Evolutionary conservation across 441 rosid species (phyloP).

Genomic region (Corymbia citriodora): DNA sequence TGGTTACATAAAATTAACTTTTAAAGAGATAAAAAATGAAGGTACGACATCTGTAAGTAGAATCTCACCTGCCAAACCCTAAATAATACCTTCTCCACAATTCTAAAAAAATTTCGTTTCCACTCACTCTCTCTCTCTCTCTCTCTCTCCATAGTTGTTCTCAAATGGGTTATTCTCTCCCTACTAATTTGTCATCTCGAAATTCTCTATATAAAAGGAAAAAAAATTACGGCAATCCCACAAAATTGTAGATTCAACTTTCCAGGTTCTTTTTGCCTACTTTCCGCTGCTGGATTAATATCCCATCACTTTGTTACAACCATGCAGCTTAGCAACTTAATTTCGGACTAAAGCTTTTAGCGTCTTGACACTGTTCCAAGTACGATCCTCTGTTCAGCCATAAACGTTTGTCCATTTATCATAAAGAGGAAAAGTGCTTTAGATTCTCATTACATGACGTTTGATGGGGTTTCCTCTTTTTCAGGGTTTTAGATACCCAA

Average conservation of each 20-base stretch:
- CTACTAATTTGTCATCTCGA: background rate
- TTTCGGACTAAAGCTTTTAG: background rate
- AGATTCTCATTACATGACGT: background rate
- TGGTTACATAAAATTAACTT: background rate
- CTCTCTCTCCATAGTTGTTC: background rate
- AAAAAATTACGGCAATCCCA: background rate
- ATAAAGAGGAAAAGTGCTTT: background rate
- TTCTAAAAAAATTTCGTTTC: background rate
- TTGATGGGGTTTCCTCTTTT: background rate
- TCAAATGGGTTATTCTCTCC: background rate
- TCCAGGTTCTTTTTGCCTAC: background rate
- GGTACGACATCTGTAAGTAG: background rate
- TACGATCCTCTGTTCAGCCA: background rate
- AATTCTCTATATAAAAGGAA: background rate
- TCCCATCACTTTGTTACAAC: background rate
- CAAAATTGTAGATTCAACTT: background rate
- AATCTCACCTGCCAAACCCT: background rate
- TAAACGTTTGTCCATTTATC: background rate
- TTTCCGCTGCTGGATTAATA: background rate
- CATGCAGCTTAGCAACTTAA: background rate
- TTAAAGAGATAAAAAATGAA: too few relatives aligned
- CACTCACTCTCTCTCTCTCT: background rate
- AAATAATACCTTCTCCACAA: background rate
- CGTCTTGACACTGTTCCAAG: fast-evolving
- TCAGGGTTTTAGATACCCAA: background rate